Evolutionary conservation across 108 stramenopile genomes (phyloP).

Genomic region (Mediolabrus comicus): DNA sequence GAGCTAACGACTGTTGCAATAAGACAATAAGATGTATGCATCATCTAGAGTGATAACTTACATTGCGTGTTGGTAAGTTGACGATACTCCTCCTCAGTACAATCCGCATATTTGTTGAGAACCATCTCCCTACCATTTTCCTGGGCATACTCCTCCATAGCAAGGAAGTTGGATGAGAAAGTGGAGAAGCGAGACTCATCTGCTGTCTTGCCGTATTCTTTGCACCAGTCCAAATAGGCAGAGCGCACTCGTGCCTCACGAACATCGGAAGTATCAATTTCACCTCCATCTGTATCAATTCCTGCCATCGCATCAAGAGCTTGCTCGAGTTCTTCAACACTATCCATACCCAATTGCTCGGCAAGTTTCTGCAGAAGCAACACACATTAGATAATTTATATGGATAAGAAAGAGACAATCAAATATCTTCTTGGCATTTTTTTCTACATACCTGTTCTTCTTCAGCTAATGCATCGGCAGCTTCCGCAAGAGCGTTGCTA

Average conservation of each 20-base stretch:
- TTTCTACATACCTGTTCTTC: slow-evolving; percentile 74
- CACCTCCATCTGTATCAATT: slow-evolving; percentile 70
- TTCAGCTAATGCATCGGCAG: slow-evolving; percentile 78
- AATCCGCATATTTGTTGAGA: slow-evolving; percentile 66
- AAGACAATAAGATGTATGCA: too few species aligned
- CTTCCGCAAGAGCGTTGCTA: slow-evolving; percentile 70
- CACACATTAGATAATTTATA: background rate
- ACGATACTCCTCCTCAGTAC: slow-evolving; percentile 64
- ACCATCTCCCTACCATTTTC: slow-evolving; percentile 74
- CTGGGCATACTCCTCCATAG: slow-evolving; percentile 83
- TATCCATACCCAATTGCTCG: slow-evolving; percentile 66
- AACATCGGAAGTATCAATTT: slow-evolving; percentile 60
- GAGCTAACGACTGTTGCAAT: too few species aligned
- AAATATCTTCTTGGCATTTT: background rate
- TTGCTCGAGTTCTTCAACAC: slow-evolving; percentile 78
- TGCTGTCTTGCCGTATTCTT: slow-evolving; percentile 64
- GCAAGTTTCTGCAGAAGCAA: slow-evolving; percentile 62
- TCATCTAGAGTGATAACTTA: too few species aligned
- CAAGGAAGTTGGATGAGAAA: slow-evolving; percentile 74
- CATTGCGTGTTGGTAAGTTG: slow-evolving; percentile 30
- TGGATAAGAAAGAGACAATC: background rate
- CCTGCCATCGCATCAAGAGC: slow-evolving; percentile 80
- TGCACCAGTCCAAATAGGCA: slow-evolving; percentile 86
- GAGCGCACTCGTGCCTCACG: slow-evolving; percentile 85
- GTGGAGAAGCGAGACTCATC: slow-evolving; percentile 75